These are phyloP conservation scores for Stachybotrys echinatus DNA, from an alignment of 2,329 filamentous ascomycete species.

Conservation along the genomic window DNA sequence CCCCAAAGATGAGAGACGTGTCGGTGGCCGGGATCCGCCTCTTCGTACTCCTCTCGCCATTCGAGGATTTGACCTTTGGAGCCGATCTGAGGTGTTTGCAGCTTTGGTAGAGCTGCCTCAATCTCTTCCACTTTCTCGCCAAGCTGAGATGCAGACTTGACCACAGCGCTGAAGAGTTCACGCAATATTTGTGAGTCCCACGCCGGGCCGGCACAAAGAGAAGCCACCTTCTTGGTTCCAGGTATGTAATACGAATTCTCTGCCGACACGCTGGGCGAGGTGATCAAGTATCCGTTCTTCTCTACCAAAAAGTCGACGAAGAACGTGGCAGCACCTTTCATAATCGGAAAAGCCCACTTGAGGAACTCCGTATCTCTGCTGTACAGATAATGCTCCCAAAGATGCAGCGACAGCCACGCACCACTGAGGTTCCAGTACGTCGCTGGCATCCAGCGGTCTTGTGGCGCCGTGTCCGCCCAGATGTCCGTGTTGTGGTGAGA, in stretches of 20 bases:
- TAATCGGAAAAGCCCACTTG: slow-evolving; percentile 18
- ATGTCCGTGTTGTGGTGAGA: slow-evolving; percentile 34
- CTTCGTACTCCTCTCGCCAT: slow-evolving; percentile 31
- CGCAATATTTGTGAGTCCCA: slow-evolving; percentile 8
- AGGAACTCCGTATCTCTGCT: slow-evolving; percentile 12
- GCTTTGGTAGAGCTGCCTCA: slow-evolving; percentile 3
- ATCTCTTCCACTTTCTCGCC: slow-evolving; percentile 3
- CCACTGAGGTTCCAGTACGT: slow-evolving; percentile 19
- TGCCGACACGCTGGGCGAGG: slow-evolving; percentile 16
- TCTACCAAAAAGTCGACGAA: slow-evolving; percentile 31
- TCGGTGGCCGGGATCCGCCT: slow-evolving; percentile 41
- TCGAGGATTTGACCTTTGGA: slow-evolving; percentile 32
- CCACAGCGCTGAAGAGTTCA: slow-evolving; percentile 6
- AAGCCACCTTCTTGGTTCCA: slow-evolving; percentile 5
- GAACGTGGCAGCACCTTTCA: slow-evolving; percentile 29
- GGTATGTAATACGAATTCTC: slow-evolving; percentile 17
- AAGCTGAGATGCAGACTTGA: slow-evolving; percentile 2
- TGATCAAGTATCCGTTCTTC: slow-evolving; percentile 17
- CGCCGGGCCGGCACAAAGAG: slow-evolving; percentile 18
- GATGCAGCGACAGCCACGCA: slow-evolving; percentile 16
- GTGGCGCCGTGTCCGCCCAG: slow-evolving; percentile 30
- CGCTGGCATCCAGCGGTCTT: slow-evolving; percentile 23
- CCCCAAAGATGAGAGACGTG: slow-evolving; percentile 46
- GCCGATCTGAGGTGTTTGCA: slow-evolving; percentile 10
- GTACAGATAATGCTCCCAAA: slow-evolving; percentile 16